A percentile compares a stretch with the other conserved stretches of the same genome.
Conservation (phyloP, 768 basidiomycete genomes). For the Ephemerocybe angulata region DNA sequence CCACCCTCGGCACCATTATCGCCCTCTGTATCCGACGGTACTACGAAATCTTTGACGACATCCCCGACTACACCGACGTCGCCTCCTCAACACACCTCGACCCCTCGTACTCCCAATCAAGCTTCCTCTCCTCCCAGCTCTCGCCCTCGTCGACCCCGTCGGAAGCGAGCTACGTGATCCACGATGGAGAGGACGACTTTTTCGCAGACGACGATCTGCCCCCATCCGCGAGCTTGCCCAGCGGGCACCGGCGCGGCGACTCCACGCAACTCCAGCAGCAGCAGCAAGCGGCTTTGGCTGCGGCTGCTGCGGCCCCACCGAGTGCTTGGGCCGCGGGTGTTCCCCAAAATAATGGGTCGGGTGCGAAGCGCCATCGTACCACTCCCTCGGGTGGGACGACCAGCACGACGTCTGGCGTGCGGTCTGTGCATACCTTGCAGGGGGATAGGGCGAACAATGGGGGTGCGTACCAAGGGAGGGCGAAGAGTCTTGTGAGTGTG, state of each 20-base stretch:
- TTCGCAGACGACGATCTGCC: slow-evolving; percentile 50
- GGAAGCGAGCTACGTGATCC: slow-evolving; percentile 21
- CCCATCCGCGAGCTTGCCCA: slow-evolving; percentile 62
- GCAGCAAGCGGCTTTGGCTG: not conserved
- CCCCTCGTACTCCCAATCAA: slow-evolving; percentile 21
- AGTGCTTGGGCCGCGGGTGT: slow-evolving; percentile 32
- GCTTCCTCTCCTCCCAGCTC: slow-evolving; percentile 20
- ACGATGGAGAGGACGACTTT: slow-evolving; percentile 62
- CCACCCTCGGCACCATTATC: slow-evolving; percentile 68
- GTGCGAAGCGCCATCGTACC: slow-evolving; percentile 22
- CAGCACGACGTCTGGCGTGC: slow-evolving; percentile 6
- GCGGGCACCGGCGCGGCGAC: slow-evolving; percentile 47
- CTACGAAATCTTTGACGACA: slow-evolving; percentile 83
- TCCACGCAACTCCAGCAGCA: slow-evolving; percentile 6
- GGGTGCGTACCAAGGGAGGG: slow-evolving; percentile 32
- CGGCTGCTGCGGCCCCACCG: slow-evolving; percentile 16
- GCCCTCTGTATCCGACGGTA: slow-evolving; percentile 79
- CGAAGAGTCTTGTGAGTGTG: slow-evolving; percentile 64
- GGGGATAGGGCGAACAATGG: slow-evolving; percentile 13
- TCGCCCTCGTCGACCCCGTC: slow-evolving; percentile 1
- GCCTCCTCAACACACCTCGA: slow-evolving; percentile 24
- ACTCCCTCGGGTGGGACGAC: slow-evolving; percentile 18
- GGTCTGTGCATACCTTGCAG: slow-evolving; percentile 24
- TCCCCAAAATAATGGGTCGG: slow-evolving; percentile 12
- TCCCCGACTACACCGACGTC: slow-evolving; percentile 68